Evolutionary conservation across 2,329 filamentous ascomycete species (phyloP).

Genomic region (Cryphonectria carpinicola): DNA sequence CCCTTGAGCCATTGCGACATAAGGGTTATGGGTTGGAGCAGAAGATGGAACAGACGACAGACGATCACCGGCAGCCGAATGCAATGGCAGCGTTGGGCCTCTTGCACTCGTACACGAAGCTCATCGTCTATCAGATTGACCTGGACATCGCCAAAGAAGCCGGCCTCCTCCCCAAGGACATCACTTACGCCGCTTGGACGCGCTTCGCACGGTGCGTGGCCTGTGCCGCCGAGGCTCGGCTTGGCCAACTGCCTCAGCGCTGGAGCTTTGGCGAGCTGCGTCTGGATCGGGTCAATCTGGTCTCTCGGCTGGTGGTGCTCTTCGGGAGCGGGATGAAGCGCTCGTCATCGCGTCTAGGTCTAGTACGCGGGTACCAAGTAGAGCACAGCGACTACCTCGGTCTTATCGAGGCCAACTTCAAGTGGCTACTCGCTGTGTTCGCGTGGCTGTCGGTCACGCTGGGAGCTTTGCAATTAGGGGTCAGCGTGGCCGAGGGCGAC

Average conservation of each 20-base stretch:
- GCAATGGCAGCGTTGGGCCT: background rate
- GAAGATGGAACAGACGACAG: background rate
- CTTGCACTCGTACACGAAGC: background rate
- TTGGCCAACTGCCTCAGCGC: background rate
- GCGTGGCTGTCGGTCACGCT: background rate
- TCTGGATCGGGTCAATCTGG: background rate
- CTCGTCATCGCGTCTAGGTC: background rate
- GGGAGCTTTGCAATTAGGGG: background rate
- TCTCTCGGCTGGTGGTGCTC: background rate
- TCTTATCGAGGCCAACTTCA: background rate
- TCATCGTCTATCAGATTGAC: background rate
- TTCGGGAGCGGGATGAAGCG: background rate
- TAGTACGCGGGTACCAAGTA: background rate
- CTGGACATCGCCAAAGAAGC: background rate
- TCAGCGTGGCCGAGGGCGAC: background rate
- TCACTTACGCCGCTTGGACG: background rate
- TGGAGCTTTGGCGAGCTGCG: background rate
- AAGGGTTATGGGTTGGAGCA: background rate
- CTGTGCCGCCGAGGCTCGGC: background rate
- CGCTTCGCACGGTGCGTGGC: background rate
- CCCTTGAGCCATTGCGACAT: background rate
- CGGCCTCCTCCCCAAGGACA: background rate
- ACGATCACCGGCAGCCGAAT: background rate
- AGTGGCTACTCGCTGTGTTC: background rate
- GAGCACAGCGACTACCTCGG: background rate